phyloP scores from a whole-genome alignment of 768 basidiomycete species.

The Russula abietina region DNA sequence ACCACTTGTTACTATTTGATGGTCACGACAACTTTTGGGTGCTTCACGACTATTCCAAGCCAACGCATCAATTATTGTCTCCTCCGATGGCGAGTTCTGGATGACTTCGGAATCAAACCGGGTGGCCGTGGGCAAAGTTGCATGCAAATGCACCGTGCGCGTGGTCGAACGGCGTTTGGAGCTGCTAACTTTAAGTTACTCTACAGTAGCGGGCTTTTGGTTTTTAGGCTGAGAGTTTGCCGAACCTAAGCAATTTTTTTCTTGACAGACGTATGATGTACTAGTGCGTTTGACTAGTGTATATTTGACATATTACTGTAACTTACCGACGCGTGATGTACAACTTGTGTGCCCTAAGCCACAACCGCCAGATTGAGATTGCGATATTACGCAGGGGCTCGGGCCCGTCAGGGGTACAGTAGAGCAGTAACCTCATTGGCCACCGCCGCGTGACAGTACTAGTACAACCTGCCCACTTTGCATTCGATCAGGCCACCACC shows the following conservation, averaged over 20 bases:
- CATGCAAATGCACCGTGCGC: not conserved
- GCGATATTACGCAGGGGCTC: not conserved
- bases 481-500: not conserved
- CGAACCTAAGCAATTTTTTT: not conserved
- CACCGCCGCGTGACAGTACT: too few relatives aligned
- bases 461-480: too few relatives aligned
- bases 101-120: not conserved
- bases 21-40: too few relatives aligned
- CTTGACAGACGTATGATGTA: not conserved
- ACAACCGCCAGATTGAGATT: not conserved
- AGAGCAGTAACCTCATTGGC: too few relatives aligned
- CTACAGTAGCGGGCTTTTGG: too few relatives aligned
- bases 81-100: too few relatives aligned
- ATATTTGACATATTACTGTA: not conserved
- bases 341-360: not conserved
- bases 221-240: not conserved
- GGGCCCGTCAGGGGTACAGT: too few relatives aligned
- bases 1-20: too few relatives aligned
- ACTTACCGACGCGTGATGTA: not conserved
- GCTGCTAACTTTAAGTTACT: not conserved
- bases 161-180: constrained; percentile 8
- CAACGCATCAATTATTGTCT: too few relatives aligned
- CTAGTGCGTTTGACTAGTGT: not conserved
- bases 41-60: too few relatives aligned
- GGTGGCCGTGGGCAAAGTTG: not conserved